These are phyloP conservation scores for Floccularia luteovirens DNA, from an alignment of 768 basidiomycete genomes.

Conservation along the genomic window DNA sequence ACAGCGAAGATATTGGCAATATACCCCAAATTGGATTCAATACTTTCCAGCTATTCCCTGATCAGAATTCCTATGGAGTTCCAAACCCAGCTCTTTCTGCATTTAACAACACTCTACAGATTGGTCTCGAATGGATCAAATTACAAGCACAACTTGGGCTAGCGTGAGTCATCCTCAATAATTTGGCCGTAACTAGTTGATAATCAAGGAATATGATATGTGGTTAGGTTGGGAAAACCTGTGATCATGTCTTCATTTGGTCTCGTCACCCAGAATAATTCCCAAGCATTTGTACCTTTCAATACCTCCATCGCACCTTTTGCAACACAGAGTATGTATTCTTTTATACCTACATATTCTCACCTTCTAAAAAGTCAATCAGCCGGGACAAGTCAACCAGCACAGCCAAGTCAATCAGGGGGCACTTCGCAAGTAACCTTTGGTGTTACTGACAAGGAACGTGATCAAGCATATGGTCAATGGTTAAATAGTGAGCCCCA, in stretches of 20 bases:
- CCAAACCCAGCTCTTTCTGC: constrained; percentile 39
- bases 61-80: constrained; percentile 49
- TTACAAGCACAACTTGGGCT: constrained; percentile 34
- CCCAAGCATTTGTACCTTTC: constrained; percentile 54
- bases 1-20: constrained; percentile 55
- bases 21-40: constrained; percentile 51
- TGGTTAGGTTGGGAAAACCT: constrained; percentile 50
- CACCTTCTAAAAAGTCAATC: too few relatives aligned
- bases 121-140: constrained; percentile 49
- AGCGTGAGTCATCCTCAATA: too few relatives aligned
- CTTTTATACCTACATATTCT: too few relatives aligned
- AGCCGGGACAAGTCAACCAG: too few relatives aligned
- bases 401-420: too few relatives aligned
- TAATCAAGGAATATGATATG: background rate
- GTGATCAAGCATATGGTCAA: constrained; percentile 41
- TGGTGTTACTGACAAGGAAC: constrained; percentile 46
- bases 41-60: constrained; percentile 62
- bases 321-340: constrained; percentile 18
- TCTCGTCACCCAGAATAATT: constrained; percentile 50
- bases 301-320: constrained; percentile 36
- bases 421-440: constrained; percentile 24
- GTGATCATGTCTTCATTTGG: constrained; percentile 48
- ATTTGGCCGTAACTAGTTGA: background rate
- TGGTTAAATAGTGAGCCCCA: constrained; percentile 40
- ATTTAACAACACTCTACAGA: constrained; percentile 44